Conservation (phyloP, 192 early-diverging fungal species). For the Podila minutissima region DNA sequence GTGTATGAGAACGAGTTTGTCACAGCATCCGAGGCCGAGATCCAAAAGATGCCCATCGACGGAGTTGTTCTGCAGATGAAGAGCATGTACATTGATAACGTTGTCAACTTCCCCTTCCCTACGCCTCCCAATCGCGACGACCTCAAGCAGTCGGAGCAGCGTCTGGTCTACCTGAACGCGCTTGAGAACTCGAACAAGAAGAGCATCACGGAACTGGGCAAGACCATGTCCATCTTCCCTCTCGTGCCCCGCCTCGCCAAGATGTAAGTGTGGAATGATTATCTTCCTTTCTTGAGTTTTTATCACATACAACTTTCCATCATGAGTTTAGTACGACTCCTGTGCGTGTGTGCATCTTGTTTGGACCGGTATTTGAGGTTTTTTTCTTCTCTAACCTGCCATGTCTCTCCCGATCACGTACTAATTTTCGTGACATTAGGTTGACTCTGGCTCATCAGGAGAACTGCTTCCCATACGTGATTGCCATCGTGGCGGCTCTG, state of each 20-base stretch:
- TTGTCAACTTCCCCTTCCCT: conserved; percentile 97
- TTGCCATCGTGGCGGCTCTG: conserved; percentile 91
- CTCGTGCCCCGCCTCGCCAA: conserved; percentile 91
- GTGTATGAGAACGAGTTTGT: conserved; percentile 93
- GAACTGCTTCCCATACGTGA: conserved; percentile 85
- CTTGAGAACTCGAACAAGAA: conserved; percentile 65
- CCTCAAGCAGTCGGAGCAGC: conserved; percentile 82
- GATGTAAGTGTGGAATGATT: conserved; percentile 62
- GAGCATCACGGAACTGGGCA: conserved; percentile 86
- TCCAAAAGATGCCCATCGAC: conserved; percentile 94
- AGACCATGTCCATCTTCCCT: conserved; percentile 91
- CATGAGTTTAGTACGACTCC: no score
- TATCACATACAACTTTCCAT: no score
- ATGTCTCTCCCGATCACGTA: no score
- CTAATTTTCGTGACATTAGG: conserved; percentile 50
- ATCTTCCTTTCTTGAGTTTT: conserved; percentile 18
- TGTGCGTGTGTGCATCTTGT: no score
- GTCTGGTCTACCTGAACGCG: conserved; percentile 82
- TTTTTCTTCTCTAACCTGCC: no score
- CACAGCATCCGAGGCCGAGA: conserved; percentile 89
- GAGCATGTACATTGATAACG: conserved; percentile 94
- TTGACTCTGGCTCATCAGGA: conserved; percentile 90
- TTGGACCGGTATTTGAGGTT: no score
- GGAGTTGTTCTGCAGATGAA: conserved; percentile 99
- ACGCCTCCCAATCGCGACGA: conserved; percentile 85